Evolutionary conservation across 2,329 filamentous ascomycete genomes (phyloP).

Genomic region (Colletotrichum costaricense): DNA sequence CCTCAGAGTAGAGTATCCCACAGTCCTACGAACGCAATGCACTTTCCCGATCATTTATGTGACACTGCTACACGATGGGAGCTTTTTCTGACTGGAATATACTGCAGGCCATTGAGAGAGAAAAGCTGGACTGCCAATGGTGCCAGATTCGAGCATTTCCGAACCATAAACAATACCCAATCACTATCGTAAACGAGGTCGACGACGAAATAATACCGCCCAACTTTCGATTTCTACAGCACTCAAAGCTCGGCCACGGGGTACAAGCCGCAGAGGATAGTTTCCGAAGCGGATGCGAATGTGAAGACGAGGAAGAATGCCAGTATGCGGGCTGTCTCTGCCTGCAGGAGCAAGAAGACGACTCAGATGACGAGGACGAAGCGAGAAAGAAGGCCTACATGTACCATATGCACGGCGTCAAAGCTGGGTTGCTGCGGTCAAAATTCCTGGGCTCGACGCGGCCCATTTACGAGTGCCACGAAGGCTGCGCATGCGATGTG

Average conservation of each 20-base stretch:
- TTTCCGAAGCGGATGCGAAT: slow-evolving; percentile 78
- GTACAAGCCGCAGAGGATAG: slow-evolving; percentile 69
- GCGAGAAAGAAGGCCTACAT: slow-evolving; percentile 60
- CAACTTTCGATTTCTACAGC: slow-evolving; percentile 76
- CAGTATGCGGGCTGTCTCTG: slow-evolving; percentile 77
- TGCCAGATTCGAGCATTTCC: slow-evolving; percentile 70
- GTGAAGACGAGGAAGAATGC: slow-evolving; percentile 70
- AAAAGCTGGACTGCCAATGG: slow-evolving; percentile 65
- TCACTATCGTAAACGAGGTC: slow-evolving; percentile 73
- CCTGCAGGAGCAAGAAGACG: slow-evolving; percentile 70
- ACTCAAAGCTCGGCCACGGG: slow-evolving; percentile 68
- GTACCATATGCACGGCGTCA: slow-evolving; percentile 68
- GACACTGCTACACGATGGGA: neutral
- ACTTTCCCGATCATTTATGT: no score
- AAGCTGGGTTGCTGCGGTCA: slow-evolving; percentile 63
- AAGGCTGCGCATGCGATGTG: slow-evolving; percentile 72
- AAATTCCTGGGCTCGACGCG: slow-evolving; percentile 63
- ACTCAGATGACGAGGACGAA: slow-evolving; percentile 53
- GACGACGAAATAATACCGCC: slow-evolving; percentile 68
- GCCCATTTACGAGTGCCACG: slow-evolving; percentile 85
- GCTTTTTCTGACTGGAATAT: neutral
- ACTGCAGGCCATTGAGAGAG: slow-evolving; percentile 48
- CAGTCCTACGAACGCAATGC: neutral
- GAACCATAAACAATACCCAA: slow-evolving; percentile 59
- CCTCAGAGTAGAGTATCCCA: slow-evolving; percentile 32